Conservation (phyloP, 805 yeast species). For the Teunomyces atbi region DNA sequence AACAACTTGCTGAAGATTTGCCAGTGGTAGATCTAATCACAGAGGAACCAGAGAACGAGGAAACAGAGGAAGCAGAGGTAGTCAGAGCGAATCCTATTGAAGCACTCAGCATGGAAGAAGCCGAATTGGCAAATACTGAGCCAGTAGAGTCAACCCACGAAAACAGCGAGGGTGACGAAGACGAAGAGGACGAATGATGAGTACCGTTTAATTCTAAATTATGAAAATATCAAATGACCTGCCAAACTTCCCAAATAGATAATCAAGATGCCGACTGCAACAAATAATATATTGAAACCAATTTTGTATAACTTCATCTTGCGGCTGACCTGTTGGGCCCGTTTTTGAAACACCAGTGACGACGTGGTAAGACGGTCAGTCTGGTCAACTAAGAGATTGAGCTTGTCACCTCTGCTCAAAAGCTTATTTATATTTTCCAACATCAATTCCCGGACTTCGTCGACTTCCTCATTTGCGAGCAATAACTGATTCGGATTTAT, state of each 20-base stretch:
- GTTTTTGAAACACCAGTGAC: slow-evolving; percentile 66
- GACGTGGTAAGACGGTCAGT: slow-evolving; percentile 69
- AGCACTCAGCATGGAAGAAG: slow-evolving; percentile 28
- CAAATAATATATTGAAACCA: slow-evolving; percentile 36
- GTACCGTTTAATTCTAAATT: slow-evolving; percentile 6
- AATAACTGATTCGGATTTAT: slow-evolving; percentile 38
- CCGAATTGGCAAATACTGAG: slow-evolving; percentile 30
- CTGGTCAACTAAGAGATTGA: slow-evolving; percentile 70
- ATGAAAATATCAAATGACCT: slow-evolving; percentile 13
- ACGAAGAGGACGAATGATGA: background rate
- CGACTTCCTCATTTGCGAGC: slow-evolving; percentile 53
- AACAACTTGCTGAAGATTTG: slow-evolving; percentile 1
- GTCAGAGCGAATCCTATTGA: slow-evolving; percentile 32
- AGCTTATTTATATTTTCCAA: slow-evolving; percentile 70
- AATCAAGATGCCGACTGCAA: slow-evolving; percentile 21
- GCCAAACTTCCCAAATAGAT: slow-evolving; percentile 52
- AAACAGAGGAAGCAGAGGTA: slow-evolving; percentile 15
- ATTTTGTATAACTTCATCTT: slow-evolving; percentile 69
- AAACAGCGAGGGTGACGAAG: slow-evolving; percentile 11
- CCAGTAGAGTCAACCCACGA: slow-evolving; percentile 16
- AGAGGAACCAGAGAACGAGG: slow-evolving; percentile 14
- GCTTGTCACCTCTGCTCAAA: slow-evolving; percentile 74
- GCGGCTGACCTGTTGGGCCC: slow-evolving; percentile 61
- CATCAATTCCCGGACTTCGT: slow-evolving; percentile 66
- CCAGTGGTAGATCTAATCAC: slow-evolving; percentile 13